Conservation (phyloP, 2,329 filamentous ascomycete species). For the Emydomyces testavorans region DNA sequence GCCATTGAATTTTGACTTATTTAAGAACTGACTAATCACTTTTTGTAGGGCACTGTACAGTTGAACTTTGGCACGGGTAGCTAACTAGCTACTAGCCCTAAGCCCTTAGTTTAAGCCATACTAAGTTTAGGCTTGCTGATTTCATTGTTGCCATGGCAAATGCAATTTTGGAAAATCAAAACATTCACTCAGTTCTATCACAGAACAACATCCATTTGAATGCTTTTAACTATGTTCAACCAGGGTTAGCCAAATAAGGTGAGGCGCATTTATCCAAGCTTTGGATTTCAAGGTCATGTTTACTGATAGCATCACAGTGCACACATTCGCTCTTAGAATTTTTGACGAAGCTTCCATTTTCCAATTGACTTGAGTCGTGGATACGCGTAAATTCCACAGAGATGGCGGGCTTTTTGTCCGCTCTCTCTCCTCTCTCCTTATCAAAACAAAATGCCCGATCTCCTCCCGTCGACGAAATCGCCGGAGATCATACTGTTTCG, state of each 20-base stretch:
- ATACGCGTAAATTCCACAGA: not conserved
- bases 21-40: no score
- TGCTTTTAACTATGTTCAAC: not conserved
- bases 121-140: slow-evolving; percentile 10
- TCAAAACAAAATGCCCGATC: slow-evolving; percentile 33
- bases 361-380: no score
- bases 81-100: slow-evolving; percentile 3
- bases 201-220: no score
- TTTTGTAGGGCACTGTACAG: no score
- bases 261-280: not conserved
- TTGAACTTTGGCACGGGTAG: no score
- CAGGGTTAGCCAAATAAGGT: not conserved
- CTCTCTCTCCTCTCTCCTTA: slow-evolving; percentile 32
- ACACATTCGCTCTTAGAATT: no score
- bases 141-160: slow-evolving; percentile 10
- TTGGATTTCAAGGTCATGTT: not conserved
- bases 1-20: no score
- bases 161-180: not conserved
- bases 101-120: not conserved
- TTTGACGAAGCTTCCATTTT: no score
- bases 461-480: slow-evolving; percentile 17
- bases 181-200: not conserved
- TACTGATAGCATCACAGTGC: not conserved
- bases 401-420: slow-evolving; percentile 34
- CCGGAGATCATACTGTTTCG: slow-evolving; percentile 10